Evolutionary conservation across 176 grass and related monocot species (phyloP).

Genomic region (Ananas comosus): DNA sequence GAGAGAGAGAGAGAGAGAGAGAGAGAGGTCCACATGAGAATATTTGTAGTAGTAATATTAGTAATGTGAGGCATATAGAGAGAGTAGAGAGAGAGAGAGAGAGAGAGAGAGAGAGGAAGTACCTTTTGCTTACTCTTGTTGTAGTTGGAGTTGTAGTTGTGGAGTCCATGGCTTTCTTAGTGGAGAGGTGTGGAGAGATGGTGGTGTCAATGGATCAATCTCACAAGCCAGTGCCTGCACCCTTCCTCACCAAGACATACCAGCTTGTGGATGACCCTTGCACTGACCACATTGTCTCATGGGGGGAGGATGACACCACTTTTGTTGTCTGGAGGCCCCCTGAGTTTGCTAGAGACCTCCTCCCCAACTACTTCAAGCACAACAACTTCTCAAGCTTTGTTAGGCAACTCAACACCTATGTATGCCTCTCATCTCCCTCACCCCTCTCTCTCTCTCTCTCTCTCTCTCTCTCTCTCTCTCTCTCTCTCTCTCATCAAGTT

Average conservation of each 20-base stretch:
- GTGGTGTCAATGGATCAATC: conserved; percentile 60
- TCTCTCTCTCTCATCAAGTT: not conserved
- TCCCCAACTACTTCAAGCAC: conserved; percentile 99
- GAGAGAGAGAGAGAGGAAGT: conserved; percentile 24
- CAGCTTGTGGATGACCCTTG: conserved; percentile 94
- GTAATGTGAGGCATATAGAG: conserved; percentile 37
- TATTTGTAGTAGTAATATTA: conserved; percentile 30
- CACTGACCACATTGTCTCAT: conserved; percentile 96
- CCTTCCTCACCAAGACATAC: conserved; percentile 95
- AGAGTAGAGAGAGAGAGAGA: conserved; percentile 48
- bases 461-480: not conserved
- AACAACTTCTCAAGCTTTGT: conserved; percentile 99
- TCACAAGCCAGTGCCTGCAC: conserved; percentile 63
- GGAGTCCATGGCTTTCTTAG: conserved; percentile 42
- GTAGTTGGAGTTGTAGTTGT: not conserved
- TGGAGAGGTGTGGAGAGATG: conserved; percentile 61
- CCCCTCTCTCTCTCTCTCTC: conserved; percentile 2
- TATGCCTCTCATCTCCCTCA: conserved; percentile 18
- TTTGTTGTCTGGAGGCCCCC: conserved; percentile 94
- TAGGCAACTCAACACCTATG: conserved; percentile 98
- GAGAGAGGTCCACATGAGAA: conserved; percentile 43
- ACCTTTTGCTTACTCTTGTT: conserved; percentile 14
- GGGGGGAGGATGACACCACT: conserved; percentile 76
- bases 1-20: conserved; percentile 14
- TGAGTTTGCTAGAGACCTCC: conserved; percentile 81